Percentiles rank a stretch among this genome's conserved stretches.
Conservation (phyloP, 2,329 filamentous ascomycete genomes). For the Juglanconis sp. region DNA sequence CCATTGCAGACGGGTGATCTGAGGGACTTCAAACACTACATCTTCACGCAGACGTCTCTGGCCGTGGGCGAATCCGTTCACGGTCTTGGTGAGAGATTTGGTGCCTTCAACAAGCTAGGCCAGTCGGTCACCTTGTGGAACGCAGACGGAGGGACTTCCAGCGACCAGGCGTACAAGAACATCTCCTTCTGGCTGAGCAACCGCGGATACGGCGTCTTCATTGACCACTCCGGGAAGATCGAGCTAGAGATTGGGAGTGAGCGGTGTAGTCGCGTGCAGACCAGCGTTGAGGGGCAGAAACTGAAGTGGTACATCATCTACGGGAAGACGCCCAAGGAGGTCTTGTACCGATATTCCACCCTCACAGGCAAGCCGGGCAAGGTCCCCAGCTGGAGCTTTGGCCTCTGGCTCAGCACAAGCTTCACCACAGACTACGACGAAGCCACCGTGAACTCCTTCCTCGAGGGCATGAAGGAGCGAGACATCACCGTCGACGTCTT, state of each 20-base stretch:
- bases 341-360: constrained; percentile 63
- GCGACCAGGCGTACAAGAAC: constrained; percentile 71
- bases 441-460: constrained; percentile 62
- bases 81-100: constrained; percentile 74
- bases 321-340: constrained; percentile 68
- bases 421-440: constrained; percentile 74
- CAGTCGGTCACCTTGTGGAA: constrained; percentile 66
- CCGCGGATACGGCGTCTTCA: constrained; percentile 73
- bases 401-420: constrained; percentile 73
- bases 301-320: constrained; percentile 74
- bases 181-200: constrained; percentile 68
- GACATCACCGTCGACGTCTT: constrained; percentile 68
- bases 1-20: constrained; percentile 53
- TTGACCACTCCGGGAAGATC: constrained; percentile 67
- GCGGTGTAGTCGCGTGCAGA: constrained; percentile 67
- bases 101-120: constrained; percentile 72
- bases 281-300: constrained; percentile 64
- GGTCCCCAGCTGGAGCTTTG: constrained; percentile 72
- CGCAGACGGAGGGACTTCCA: constrained; percentile 62
- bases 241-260: constrained; percentile 74
- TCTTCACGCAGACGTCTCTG: constrained; percentile 54
- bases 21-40: constrained; percentile 50
- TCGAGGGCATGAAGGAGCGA: constrained; percentile 65
- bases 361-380: constrained; percentile 64
- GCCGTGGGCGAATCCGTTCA: constrained; percentile 65